Conservation (phyloP, 1,284 basidiomycete genomes). For the Porogramme epimiltina region DNA sequence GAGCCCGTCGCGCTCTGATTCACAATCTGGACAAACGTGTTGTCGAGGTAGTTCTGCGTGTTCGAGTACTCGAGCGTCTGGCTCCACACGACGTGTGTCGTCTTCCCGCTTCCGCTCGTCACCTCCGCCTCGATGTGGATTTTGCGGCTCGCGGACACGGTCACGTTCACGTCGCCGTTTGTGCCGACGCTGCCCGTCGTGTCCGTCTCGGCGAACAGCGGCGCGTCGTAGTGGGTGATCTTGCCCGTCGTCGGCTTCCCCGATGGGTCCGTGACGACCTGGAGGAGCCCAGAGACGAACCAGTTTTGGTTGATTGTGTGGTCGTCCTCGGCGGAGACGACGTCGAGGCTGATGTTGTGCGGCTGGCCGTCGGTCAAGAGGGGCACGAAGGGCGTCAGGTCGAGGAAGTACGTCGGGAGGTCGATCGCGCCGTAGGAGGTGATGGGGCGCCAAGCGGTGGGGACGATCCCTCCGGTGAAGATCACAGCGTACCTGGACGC, state of each 20-base stretch:
- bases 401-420: conserved; percentile 77
- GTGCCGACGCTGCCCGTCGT: conserved; percentile 44
- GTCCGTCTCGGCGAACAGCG: conserved; percentile 55
- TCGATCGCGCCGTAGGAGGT: conserved; percentile 79
- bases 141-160: conserved; percentile 53
- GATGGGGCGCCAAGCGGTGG: conserved; percentile 79
- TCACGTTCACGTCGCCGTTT: conserved; percentile 52
- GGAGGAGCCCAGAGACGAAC: conserved; percentile 75
- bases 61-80: conserved; percentile 59
- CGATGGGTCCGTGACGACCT: conserved; percentile 68
- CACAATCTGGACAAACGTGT: conserved; percentile 53
- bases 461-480: conserved; percentile 81
- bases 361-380: conserved; percentile 66
- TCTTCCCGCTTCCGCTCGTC: conserved; percentile 55
- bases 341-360: conserved; percentile 72
- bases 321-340: conserved; percentile 70
- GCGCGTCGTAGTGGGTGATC: conserved; percentile 58
- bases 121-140: conserved; percentile 60
- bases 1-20: conserved; percentile 59
- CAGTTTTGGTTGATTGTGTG: conserved; percentile 72
- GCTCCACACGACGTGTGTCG: conserved; percentile 53
- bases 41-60: conserved; percentile 52
- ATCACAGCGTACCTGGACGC: conserved; percentile 55
- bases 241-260: conserved; percentile 64
- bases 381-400: conserved; percentile 79